Evolutionary conservation across 2,329 filamentous ascomycete genomes (phyloP).

Genomic region (Aureobasidium sp.): DNA sequence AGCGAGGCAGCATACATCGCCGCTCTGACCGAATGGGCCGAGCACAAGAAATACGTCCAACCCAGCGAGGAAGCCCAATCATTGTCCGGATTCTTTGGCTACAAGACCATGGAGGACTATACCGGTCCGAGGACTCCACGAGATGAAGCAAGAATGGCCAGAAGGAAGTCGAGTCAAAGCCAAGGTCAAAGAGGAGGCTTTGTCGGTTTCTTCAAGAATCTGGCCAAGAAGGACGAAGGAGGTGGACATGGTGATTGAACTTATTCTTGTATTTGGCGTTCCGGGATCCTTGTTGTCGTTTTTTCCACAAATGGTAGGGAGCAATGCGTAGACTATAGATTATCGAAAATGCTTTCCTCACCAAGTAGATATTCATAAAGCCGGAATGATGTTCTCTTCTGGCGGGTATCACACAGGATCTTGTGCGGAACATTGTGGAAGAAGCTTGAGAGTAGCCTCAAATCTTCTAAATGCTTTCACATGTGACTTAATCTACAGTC

Average conservation of each 20-base stretch:
- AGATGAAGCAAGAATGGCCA: constrained; percentile 18
- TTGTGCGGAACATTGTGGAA: too few species aligned
- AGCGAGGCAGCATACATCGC: constrained; percentile 21
- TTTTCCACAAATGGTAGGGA: too few species aligned
- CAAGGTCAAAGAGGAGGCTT: background rate
- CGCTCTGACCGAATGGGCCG: constrained; percentile 23
- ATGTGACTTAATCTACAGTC: too few species aligned
- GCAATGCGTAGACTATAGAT: too few species aligned
- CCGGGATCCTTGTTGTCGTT: too few species aligned
- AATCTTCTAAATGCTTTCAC: too few species aligned
- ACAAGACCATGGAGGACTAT: constrained; percentile 22
- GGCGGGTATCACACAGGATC: too few species aligned
- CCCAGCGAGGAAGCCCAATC: constrained; percentile 14
- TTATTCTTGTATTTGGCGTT: too few species aligned
- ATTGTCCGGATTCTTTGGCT: constrained; percentile 23
- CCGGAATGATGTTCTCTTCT: too few species aligned
- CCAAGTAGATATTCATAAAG: too few species aligned
- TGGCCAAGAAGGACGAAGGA: constrained; percentile 4
- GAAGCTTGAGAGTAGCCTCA: too few species aligned
- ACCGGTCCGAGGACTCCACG: constrained; percentile 14
- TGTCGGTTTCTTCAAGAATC: background rate
- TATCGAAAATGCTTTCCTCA: too few species aligned
- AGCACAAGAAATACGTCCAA: constrained; percentile 22
- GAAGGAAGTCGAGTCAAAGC: background rate
- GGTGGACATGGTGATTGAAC: background rate